Evolutionary conservation across 2,329 filamentous ascomycete species (phyloP), one percentile per base, ranked within the genome.

Genomic region (Geosmithia putterillii): DNA sequence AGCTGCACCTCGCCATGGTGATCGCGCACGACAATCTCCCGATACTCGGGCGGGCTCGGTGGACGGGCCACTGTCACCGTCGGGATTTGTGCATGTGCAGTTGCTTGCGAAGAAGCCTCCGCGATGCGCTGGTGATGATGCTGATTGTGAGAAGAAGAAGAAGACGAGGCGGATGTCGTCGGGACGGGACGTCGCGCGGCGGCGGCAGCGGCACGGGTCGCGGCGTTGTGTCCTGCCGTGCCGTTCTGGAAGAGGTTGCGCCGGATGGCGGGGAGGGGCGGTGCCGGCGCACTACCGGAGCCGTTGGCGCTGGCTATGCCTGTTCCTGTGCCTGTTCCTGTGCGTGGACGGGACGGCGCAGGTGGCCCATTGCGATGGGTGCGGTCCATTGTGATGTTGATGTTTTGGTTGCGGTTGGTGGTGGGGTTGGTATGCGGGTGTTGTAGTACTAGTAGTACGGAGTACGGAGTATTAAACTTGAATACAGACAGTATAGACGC

Each of bases 1-100:
- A 81, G 60, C 55, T 79, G 71, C 45, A 79, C 70, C 49, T 81
- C 76, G 41, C 78, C 79, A 52, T 80, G 72, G 57, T 72, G 64
- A 52, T 81, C 73, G 49, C 79, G 67, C 39, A 81, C 71, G 8
- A 83, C 73, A 45, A 83, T 81, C 50, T 80, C 76, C 6, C 21
- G 28, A 4, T 9, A 14, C 28, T 32, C 10, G 10, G 10, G 10
- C 10, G 15, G 40, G 34, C 19, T 47, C 20, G 41, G 47, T n/a
- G n/a, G n/a, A n/a, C n/a, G n/a, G n/a, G n/a, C n/a, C n/a, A n/a
- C n/a, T n/a, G n/a, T n/a, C n/a, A n/a, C n/a, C n/a, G n/a, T n/a
- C n/a, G n/a, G n/a, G n/a, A n/a, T n/a, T n/a, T n/a, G n/a, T n/a
- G n/a, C n/a, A n/a, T n/a, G n/a, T n/a, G n/a, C n/a, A n/a, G n/a